Evolutionary conservation across 2,329 filamentous ascomycete genomes (phyloP).

Genomic region (Cladophialophora exuberans): DNA sequence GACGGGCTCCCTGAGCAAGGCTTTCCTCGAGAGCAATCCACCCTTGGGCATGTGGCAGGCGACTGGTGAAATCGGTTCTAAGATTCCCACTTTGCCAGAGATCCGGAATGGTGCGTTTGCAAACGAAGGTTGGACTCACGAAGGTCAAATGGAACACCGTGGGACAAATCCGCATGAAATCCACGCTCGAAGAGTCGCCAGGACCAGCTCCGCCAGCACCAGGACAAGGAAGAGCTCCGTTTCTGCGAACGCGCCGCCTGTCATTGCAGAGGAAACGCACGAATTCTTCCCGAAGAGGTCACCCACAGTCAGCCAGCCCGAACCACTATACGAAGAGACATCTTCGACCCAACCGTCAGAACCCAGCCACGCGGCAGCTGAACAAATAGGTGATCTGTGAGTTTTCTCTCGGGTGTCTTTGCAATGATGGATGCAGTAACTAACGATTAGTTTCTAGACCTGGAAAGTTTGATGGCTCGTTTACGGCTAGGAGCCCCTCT

Average conservation of each 20-base stretch:
- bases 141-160: conserved; percentile 38
- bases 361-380: conserved; percentile 1
- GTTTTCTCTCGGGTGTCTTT: not conserved
- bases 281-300: conserved; percentile 28
- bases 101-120: conserved; percentile 38
- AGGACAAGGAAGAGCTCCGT: conserved; percentile 28
- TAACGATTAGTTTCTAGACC: not conserved
- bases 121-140: conserved; percentile 37
- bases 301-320: conserved; percentile 13
- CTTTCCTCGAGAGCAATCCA: conserved; percentile 38
- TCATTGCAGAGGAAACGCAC: conserved; percentile 28
- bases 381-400: conserved; percentile 16
- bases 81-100: conserved; percentile 38
- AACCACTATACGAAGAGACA: conserved; percentile 16
- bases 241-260: conserved; percentile 13
- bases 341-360: conserved; percentile 2
- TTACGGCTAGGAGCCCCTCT: not conserved
- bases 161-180: conserved; percentile 37
- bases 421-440: not conserved
- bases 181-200: conserved; percentile 33
- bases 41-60: conserved; percentile 40
- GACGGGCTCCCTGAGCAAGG: conserved; percentile 28
- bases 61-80: conserved; percentile 38
- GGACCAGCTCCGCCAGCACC: conserved; percentile 34
- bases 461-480: not conserved